Percentiles rank a stretch among this genome's conserved stretches.
These are phyloP conservation scores for Saccharomycopsis amapae DNA, from an alignment of 805 yeast species.

Conservation along the genomic window DNA sequence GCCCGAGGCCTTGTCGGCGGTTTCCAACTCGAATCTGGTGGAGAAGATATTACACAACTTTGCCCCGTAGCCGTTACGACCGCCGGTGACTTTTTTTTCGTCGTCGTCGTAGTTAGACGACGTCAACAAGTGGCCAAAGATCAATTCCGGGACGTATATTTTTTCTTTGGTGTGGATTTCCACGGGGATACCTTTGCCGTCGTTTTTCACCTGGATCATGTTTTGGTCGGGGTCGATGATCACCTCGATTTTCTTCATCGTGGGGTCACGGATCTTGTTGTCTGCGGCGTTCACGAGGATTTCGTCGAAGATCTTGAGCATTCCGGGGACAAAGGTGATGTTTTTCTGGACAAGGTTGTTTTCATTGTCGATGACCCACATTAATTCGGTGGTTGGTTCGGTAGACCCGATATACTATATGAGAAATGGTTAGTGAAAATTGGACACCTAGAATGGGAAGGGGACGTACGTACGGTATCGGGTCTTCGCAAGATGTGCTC, in stretches of 20 bases:
- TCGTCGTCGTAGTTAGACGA: slow-evolving; percentile 95
- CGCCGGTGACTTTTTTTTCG: slow-evolving; percentile 94
- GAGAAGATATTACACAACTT: slow-evolving; percentile 95
- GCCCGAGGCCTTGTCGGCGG: slow-evolving; percentile 66
- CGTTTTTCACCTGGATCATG: slow-evolving; percentile 74
- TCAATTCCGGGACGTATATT: slow-evolving; percentile 91
- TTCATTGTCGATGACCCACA: slow-evolving; percentile 80
- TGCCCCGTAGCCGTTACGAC: slow-evolving; percentile 98
- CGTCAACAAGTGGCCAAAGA: slow-evolving; percentile 90
- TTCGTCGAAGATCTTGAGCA: slow-evolving; percentile 95
- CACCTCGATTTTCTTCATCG: slow-evolving; percentile 84
- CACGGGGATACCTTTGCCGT: slow-evolving; percentile 92
- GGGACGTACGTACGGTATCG: slow-evolving; percentile 47
- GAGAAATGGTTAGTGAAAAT: neutral
- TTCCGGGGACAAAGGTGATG: slow-evolving; percentile 88
- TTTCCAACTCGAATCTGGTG: slow-evolving; percentile 76
- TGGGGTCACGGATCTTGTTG: slow-evolving; percentile 90
- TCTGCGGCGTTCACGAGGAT: slow-evolving; percentile 97
- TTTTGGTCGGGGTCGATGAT: slow-evolving; percentile 69
- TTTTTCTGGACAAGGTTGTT: slow-evolving; percentile 42
- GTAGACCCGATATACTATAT: slow-evolving; percentile 77
- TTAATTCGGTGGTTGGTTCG: slow-evolving; percentile 67
- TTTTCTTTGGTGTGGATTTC: slow-evolving; percentile 89
- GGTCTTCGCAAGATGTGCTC: slow-evolving; percentile 97
- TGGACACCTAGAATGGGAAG: neutral